Conservation (phyloP, 139 green algal genomes). For the Monoraphidium neglectum region DNA sequence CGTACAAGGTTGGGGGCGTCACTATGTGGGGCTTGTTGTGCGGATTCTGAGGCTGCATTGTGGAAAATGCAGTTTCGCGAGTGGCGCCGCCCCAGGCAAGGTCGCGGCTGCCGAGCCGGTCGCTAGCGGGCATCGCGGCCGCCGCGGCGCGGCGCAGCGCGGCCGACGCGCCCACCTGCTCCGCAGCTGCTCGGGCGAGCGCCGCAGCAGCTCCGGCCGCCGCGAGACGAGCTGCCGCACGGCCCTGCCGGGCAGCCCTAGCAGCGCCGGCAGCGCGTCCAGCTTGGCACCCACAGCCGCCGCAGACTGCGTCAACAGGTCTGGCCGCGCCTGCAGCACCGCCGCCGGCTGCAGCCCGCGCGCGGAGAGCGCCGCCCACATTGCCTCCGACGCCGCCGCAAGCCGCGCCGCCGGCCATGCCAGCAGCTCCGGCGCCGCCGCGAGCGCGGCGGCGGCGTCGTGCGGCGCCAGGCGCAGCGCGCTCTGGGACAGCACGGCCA, state of each 20-base stretch:
- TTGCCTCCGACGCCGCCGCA: no score
- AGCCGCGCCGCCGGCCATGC: no score
- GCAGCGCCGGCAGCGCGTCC: constrained; percentile 30
- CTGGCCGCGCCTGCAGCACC: constrained; percentile 22
- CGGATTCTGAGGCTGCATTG: constrained; percentile 13
- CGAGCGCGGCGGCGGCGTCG: no score
- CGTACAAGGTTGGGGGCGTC: no score
- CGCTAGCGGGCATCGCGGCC: background rate
- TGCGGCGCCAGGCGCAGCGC: no score
- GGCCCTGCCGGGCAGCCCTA: constrained; percentile 18
- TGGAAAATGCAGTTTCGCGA: constrained; percentile 11
- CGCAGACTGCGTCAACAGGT: constrained; percentile 37
- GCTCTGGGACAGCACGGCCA: no score
- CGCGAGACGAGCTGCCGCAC: constrained; percentile 18
- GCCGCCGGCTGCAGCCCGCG: constrained; percentile 23
- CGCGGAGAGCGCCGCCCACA: no score
- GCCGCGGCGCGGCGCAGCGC: background rate
- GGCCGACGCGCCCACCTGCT: background rate
- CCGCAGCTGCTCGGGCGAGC: constrained; percentile 19
- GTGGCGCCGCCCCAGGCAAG: background rate
- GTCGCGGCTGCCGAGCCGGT: background rate
- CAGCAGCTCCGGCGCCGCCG: no score
- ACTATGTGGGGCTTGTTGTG: no score
- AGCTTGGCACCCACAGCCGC: constrained; percentile 35
- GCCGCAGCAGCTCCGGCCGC: constrained; percentile 38